A percentile compares a stretch with the other conserved stretches of the same genome.
Evolutionary conservation across 1,284 basidiomycete genomes (phyloP).

Genomic region (Xerocomus minutiporus): DNA sequence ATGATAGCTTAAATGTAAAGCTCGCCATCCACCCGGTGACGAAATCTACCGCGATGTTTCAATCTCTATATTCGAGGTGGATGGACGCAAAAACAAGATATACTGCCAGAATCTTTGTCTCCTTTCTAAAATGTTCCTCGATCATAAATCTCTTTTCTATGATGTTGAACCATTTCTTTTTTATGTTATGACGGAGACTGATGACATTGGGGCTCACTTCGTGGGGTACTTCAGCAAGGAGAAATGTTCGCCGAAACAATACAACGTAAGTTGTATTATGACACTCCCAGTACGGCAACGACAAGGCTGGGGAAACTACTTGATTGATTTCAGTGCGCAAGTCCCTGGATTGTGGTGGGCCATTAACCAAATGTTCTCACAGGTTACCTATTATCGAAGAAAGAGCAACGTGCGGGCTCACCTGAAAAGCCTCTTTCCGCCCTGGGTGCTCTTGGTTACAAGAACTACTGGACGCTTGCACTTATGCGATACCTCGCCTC

Average conservation of each 20-base stretch:
- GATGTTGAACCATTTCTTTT: constrained; percentile 99
- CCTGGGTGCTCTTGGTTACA: constrained; percentile 88
- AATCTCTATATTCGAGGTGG: constrained; percentile 95
- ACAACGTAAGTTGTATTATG: constrained; percentile 99
- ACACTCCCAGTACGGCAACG: constrained; percentile 93
- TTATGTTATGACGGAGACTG: constrained; percentile 93
- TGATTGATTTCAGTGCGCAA: constrained; percentile 92
- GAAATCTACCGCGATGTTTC: constrained; percentile 93
- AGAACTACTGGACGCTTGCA: constrained; percentile 93
- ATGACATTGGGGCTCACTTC: constrained; percentile 88
- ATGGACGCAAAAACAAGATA: constrained; percentile 98
- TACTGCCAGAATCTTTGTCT: constrained; percentile 99
- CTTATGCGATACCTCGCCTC: constrained; percentile 77
- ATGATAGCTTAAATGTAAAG: constrained; percentile 87
- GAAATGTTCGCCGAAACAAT: constrained; percentile 92
- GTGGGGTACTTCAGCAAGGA: constrained; percentile 99
- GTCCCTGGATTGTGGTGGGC: constrained; percentile 17
- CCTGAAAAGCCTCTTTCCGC: constrained; percentile 92
- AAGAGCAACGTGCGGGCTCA: constrained; percentile 83
- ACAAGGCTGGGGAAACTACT: constrained; percentile 89
- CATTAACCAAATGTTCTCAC: constrained; percentile 4
- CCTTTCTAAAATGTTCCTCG: constrained; percentile 98
- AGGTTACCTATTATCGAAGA: constrained; percentile 97
- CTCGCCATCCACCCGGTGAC: constrained; percentile 93
- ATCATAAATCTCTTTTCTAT: constrained; percentile 99